Evolutionary conservation across 2,329 filamentous ascomycete genomes (phyloP).

Genomic region (Fusarium pseudonygamai): DNA sequence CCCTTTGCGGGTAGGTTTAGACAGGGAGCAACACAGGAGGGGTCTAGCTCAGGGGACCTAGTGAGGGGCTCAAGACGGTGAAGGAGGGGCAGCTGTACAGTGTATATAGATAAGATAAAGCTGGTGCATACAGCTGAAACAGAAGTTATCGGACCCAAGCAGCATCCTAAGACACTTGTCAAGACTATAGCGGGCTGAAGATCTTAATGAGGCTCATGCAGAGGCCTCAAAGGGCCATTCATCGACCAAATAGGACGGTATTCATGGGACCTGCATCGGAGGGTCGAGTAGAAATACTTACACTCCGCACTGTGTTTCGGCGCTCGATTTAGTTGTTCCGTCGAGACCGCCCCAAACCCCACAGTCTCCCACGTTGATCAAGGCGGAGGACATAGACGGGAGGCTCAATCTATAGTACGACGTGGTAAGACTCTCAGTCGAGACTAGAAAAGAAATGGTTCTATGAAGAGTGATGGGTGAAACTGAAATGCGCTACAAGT

Average conservation of each 20-base stretch:
- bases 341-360: conserved; percentile 28
- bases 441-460: conserved; percentile 2
- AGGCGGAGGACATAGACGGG: conserved; percentile 15
- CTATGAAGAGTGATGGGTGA: neutral
- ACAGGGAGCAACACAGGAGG: conserved; percentile 29
- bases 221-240: neutral
- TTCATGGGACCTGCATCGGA: neutral
- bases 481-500: neutral
- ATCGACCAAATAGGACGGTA: neutral
- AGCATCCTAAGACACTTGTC: neutral
- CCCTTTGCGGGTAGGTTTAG: conserved; percentile 32
- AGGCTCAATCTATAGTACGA: conserved; percentile 30
- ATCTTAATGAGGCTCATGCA: neutral
- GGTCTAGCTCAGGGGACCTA: conserved; percentile 35
- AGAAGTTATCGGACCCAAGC: neutral
- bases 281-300: neutral
- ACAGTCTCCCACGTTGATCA: conserved; percentile 21
- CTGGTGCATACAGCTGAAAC: neutral
- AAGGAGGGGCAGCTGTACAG: conserved; percentile 42
- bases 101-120: conserved; percentile 41
- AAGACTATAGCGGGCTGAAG: neutral
- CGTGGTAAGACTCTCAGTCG: conserved; percentile 3
- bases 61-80: conserved; percentile 35
- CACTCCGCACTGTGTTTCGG: conserved; percentile 32
- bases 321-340: conserved; percentile 34